Percentiles rank a stretch among this genome's conserved stretches.
phyloP scores from a whole-genome alignment of 2,329 filamentous ascomycete genomes.

The Pseudogymnoascus sp. region DNA sequence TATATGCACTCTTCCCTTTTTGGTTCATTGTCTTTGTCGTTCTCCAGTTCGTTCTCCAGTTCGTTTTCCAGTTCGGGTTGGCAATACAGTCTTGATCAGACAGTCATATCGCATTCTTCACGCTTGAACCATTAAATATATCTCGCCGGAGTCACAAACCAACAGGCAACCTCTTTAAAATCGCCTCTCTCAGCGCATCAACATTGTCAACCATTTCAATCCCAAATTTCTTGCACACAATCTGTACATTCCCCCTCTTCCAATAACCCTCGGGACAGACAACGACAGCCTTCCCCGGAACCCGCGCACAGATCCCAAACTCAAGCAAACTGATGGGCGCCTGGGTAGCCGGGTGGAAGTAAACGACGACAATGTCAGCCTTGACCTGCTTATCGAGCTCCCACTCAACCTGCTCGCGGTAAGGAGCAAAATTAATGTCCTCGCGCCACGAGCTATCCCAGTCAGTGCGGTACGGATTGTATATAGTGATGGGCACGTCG shows the following conservation, averaged over 20 bases:
- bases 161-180: constrained; percentile 27
- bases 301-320: constrained; percentile 44
- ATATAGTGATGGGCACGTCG: constrained; percentile 41
- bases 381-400: constrained; percentile 48
- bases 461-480: constrained; percentile 47
- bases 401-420: constrained; percentile 49
- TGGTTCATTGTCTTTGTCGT: neutral
- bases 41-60: neutral
- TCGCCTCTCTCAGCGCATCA: constrained; percentile 31
- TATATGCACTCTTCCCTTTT: neutral
- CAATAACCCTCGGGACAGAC: constrained; percentile 43
- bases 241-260: constrained; percentile 53
- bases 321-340: constrained; percentile 53
- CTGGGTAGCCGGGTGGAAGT: constrained; percentile 43
- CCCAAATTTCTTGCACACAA: constrained; percentile 43
- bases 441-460: constrained; percentile 49
- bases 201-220: constrained; percentile 37
- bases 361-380: constrained; percentile 47
- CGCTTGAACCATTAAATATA: neutral
- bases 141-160: neutral
- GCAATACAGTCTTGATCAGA: neutral
- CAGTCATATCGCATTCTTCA: neutral
- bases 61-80: neutral
- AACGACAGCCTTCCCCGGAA: constrained; percentile 38
- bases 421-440: constrained; percentile 38